A percentile compares a stretch with the other conserved stretches of the same genome.
These are phyloP conservation scores for Boletus holoroseus DNA, from an alignment of 1,284 basidiomycete species.

Conservation along the genomic window DNA sequence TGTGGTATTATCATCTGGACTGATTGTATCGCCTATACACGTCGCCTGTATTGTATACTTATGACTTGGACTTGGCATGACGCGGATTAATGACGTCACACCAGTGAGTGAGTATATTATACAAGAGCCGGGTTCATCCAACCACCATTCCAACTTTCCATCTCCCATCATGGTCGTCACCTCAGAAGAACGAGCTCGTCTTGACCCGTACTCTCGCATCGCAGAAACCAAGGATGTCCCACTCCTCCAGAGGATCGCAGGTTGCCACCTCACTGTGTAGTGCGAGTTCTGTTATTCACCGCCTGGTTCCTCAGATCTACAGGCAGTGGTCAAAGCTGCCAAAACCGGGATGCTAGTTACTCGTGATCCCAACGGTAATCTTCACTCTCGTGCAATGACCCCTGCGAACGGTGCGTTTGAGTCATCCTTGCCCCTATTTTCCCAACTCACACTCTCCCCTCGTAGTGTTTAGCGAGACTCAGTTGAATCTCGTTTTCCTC, in stretches of 20 bases:
- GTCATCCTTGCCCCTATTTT: background rate
- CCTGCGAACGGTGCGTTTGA: slow-evolving; percentile 54
- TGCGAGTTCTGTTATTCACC: background rate
- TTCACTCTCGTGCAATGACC: slow-evolving; percentile 85
- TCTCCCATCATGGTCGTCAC: slow-evolving; percentile 22
- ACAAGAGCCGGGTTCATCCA: background rate
- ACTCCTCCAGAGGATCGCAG: slow-evolving; percentile 61
- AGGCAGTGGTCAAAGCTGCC: slow-evolving; percentile 54
- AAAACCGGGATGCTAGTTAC: slow-evolving; percentile 80
- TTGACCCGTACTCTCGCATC: slow-evolving; percentile 64
- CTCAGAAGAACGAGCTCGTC: slow-evolving; percentile 33
- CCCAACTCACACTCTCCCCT: background rate
- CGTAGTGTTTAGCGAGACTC: slow-evolving; percentile 43
- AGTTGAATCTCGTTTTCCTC: slow-evolving; percentile 63
- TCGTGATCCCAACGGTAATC: slow-evolving; percentile 61
- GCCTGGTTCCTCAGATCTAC: slow-evolving; percentile 41
- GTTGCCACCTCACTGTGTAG: slow-evolving; percentile 27
- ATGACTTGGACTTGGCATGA: background rate
- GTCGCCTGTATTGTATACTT: slow-evolving; percentile 16
- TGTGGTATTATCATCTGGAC: background rate
- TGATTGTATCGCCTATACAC: slow-evolving; percentile 3
- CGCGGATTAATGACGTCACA: slow-evolving; percentile 23
- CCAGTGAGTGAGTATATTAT: slow-evolving; percentile 8
- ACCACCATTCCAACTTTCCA: background rate
- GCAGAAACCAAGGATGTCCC: slow-evolving; percentile 52